Conservation (phyloP, 352 stramenopile genomes). For the Globisporangium apiculatum region DNA sequence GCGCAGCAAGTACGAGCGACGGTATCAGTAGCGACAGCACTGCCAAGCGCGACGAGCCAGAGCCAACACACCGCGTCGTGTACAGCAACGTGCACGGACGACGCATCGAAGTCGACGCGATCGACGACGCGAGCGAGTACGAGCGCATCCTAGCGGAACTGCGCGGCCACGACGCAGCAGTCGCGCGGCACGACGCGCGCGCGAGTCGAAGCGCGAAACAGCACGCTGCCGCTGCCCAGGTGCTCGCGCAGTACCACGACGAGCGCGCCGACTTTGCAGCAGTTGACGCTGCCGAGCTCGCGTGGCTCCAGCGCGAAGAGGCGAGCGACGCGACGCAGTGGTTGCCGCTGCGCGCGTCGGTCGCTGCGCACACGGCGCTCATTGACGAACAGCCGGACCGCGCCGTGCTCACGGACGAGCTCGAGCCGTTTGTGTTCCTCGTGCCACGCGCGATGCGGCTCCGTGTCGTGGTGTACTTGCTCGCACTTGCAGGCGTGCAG, state of each 20-base stretch:
- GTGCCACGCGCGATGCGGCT: constrained; percentile 28
- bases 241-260: constrained; percentile 33
- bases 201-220: constrained; percentile 27
- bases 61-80: neutral
- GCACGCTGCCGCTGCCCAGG: constrained; percentile 9
- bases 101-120: constrained; percentile 57
- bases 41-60: neutral
- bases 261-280: constrained; percentile 42
- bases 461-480: constrained; percentile 26
- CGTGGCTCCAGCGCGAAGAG: constrained; percentile 42
- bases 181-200: constrained; percentile 20
- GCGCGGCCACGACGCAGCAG: constrained; percentile 35
- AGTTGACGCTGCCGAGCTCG: constrained; percentile 23
- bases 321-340: constrained; percentile 36
- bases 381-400: constrained; percentile 63
- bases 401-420: constrained; percentile 60
- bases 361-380: constrained; percentile 33
- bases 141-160: constrained; percentile 67
- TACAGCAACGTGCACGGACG: constrained; percentile 83
- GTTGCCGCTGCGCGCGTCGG: constrained; percentile 37
- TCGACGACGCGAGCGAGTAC: constrained; percentile 59
- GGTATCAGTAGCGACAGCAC: neutral
- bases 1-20: too few relatives aligned
- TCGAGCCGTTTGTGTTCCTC: constrained; percentile 70
- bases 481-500: constrained; percentile 42